phyloP scores from a whole-genome alignment of 495 filamentous ascomycete species.

The Daldinia loculata region DNA sequence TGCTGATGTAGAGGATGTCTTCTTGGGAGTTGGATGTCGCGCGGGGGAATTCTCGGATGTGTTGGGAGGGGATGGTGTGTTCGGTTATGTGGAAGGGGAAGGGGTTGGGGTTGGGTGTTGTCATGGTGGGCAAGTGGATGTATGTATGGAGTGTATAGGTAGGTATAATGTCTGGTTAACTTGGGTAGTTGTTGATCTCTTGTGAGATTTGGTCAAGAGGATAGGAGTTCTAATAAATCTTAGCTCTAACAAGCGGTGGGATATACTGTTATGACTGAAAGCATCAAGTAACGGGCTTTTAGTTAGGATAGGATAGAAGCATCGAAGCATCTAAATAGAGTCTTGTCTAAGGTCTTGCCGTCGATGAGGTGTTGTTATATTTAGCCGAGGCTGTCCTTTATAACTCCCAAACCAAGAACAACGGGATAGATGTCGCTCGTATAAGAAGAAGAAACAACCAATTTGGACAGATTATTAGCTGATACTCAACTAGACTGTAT shows the following conservation, averaged over 20 bases:
- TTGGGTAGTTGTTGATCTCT: neutral
- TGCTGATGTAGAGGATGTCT: conserved; percentile 68
- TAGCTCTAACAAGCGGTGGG: neutral
- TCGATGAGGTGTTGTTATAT: neutral
- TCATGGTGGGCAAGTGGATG: neutral
- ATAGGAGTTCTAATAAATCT: neutral
- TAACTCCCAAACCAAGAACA: conserved; percentile 7
- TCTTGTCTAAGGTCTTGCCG: neutral
- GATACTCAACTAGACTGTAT: too few relatives aligned
- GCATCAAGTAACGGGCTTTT: neutral
- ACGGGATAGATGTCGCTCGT: neutral
- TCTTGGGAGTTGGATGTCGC: conserved; percentile 70
- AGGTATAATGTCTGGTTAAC: neutral
- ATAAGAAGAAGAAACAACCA: neutral
- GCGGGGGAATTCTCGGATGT: conserved; percentile 76
- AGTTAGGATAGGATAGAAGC: neutral
- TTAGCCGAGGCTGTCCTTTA: conserved; percentile 25
- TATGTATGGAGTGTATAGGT: neutral
- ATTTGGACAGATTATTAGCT: neutral
- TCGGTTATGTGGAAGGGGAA: conserved; percentile 53
- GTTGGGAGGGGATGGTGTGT: conserved; percentile 70
- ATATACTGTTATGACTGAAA: neutral
- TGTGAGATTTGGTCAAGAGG: neutral
- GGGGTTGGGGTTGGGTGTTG: neutral
- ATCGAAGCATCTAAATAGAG: neutral